Evolutionary conservation across 495 filamentous ascomycete species (phyloP).

Genomic region (Schizothecium vesticola): DNA sequence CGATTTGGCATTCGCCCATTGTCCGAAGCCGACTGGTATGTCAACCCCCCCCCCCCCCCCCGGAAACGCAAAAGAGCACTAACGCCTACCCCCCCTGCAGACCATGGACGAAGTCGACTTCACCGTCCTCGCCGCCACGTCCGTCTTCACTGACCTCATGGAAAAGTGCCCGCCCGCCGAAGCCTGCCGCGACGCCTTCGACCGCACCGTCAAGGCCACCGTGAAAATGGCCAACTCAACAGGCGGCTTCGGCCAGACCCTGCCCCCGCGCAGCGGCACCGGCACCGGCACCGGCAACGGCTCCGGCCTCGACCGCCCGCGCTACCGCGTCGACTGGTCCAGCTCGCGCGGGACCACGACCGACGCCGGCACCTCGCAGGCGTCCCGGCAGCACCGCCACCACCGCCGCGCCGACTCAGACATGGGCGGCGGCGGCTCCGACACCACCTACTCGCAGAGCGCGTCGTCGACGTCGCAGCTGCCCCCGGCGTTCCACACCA

Average conservation of each 20-base stretch:
- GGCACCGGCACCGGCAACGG: constrained; percentile 1
- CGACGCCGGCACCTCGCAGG: constrained; percentile 12
- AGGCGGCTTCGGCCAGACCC: constrained; percentile 63
- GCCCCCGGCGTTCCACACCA: constrained; percentile 21
- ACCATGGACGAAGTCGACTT: constrained; percentile 94
- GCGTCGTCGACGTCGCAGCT: constrained; percentile 14
- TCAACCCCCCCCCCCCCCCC: constrained; percentile 1
- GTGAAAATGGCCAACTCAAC: constrained; percentile 85
- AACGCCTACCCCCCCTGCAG: constrained; percentile 48
- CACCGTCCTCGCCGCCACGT: constrained; percentile 89
- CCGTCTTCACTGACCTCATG: constrained; percentile 39
- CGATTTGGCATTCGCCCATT: constrained; percentile 90
- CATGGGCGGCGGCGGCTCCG: constrained; percentile 10
- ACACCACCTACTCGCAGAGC: constrained; percentile 22
- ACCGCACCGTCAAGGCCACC: constrained; percentile 90
- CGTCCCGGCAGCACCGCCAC: constrained; percentile 13
- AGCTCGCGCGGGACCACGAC: background rate
- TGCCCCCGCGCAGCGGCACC: background rate
- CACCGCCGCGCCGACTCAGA: constrained; percentile 1
- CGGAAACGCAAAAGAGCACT: constrained; percentile 18
- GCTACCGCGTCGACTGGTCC: constrained; percentile 6
- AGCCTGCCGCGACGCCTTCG: constrained; percentile 89
- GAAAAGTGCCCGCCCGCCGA: constrained; percentile 41
- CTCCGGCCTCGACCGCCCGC: background rate
- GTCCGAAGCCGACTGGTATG: constrained; percentile 79